Percentiles rank a stretch among this genome's conserved stretches.
phyloP scores from a whole-genome alignment of 2,329 filamentous ascomycete genomes.

The Botrytis squamosa region DNA sequence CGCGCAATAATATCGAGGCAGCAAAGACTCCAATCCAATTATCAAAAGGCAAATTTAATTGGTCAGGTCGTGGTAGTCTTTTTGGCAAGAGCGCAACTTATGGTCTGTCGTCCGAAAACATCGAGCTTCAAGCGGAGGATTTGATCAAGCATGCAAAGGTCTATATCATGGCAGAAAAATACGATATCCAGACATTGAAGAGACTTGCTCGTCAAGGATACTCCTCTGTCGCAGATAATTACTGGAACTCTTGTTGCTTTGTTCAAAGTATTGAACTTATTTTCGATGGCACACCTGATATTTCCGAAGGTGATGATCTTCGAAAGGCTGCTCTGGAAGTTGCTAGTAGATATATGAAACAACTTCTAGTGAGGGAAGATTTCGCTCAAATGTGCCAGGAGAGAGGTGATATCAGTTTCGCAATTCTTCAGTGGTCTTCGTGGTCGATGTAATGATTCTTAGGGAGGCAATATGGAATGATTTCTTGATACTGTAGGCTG shows the following conservation, averaged over 20 bases:
- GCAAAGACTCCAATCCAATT: not conserved
- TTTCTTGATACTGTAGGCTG: not conserved
- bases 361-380: slow-evolving; percentile 19
- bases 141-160: slow-evolving; percentile 23
- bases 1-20: not conserved
- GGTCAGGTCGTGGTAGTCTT: not conserved
- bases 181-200: slow-evolving; percentile 25
- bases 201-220: slow-evolving; percentile 21
- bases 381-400: slow-evolving; percentile 23
- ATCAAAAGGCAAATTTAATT: not conserved
- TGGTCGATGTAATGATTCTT: not conserved
- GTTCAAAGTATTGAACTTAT: slow-evolving; percentile 22
- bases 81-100: not conserved
- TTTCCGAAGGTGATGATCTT: not conserved
- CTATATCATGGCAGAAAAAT: slow-evolving; percentile 26
- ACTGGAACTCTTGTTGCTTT: slow-evolving; percentile 21
- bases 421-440: slow-evolving; percentile 11
- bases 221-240: not conserved
- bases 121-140: not conserved
- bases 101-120: not conserved
- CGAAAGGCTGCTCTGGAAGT: slow-evolving; percentile 5
- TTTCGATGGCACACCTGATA: slow-evolving; percentile 24
- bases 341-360: slow-evolving; percentile 8
- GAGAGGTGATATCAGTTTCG: slow-evolving; percentile 20
- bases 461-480: not conserved